Evolutionary conservation across 1,284 basidiomycete genomes (phyloP), one percentile per base, ranked within the genome.

Genomic region (Tilletia horrida): DNA sequence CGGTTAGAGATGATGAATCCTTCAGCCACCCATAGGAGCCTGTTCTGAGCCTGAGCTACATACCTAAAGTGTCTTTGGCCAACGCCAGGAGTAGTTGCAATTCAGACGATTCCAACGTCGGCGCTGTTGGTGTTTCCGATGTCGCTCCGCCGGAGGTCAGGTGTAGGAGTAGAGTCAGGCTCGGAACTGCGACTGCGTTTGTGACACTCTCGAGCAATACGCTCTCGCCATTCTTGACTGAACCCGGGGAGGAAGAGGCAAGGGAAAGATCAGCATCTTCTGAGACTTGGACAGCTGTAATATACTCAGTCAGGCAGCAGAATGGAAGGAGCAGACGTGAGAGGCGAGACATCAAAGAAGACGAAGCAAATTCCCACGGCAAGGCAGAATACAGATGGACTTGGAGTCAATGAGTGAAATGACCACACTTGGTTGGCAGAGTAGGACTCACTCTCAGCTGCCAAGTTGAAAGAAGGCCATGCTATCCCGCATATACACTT

Each of bases 391-490:
- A 59, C 27, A 35, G 27, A 55, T 55, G n/a, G 13, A 6, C 25
- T 7, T 14, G 25, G 13, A 6, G 6, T 14, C 3, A 7, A 27
- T 55, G 25, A 55, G 35, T 27, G 25, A 18, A 23, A 6, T 3
- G 11, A 2, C 4, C 50, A 23, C 25, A n/a, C 9, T 4, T 13
- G 27, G 23, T n/a, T 59, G 9, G 29, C 16, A 7, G n/a, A 73
- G 1, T 14, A 13, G 21, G 48, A 63, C 70, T 66, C 64, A 66
- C 70, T 55, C 16, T 66, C 66, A 21, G 70, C 67, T 4, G 69
- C 66, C 11, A 76, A 69, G 13, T 73, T 75, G 62, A 77, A 80
- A 7, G 73, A 74, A 1, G 79, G 77, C 79, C 79, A 81, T 0
- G 74, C 77, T 2, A 76, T 68, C 2, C 77, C 78, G 9, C 31